Base-by-base conservation (phyloP, 2,329 filamentous ascomycete species). In the Colletotrichum eremochloae region DNA sequence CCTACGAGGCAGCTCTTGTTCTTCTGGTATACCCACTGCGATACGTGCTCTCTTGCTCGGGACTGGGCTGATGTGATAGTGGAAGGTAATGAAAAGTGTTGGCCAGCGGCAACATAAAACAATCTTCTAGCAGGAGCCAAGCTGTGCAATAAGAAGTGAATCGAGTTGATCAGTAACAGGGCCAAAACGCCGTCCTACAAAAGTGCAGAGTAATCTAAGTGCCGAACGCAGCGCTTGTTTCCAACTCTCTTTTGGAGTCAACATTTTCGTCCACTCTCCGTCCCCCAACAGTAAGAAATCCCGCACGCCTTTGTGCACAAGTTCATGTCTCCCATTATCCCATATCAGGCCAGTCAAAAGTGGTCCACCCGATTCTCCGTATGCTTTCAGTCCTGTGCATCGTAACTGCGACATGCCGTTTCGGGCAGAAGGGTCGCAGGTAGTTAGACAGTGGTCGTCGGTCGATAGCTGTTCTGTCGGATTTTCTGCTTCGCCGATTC, bases 301-400 rank as follows among this genome's bases (percentile, higher is more conserved):
- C 46, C 53, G 52, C 53, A 46, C 69, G 60, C 66, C 69, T 64
- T 69, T 69, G 38, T 61, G 65, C 50, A 63, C 61, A 69, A 52
- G 63, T 38, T 72, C 66, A 69, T 72, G 44, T 55, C 20, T 57
- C 58, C 69, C 66, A 58, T 65, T 69, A 61, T 69, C 48, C 69
- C 69, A 53, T 65, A 72, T 50, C 66, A 58, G 40, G 36, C 60
- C 31, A 60, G 44, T 36, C 42, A 9, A 42, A 33, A 57, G 55
- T 55, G 50, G 38, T 36, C 5, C 18, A 15, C 50, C 24, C 33
- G 24, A 24, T 33, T 55, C 53, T 46, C 36, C 42, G 36, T 55
- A 31, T 55, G 62, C 24, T 31, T 53, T 60, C 38, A 52, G 60
- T 57, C 40, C 66, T 56, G 66, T 69, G 69, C 52, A 61, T 62